These are phyloP conservation scores for Colletotrichum incanum DNA, from an alignment of 2,329 filamentous ascomycete genomes.

Conservation along the genomic window DNA sequence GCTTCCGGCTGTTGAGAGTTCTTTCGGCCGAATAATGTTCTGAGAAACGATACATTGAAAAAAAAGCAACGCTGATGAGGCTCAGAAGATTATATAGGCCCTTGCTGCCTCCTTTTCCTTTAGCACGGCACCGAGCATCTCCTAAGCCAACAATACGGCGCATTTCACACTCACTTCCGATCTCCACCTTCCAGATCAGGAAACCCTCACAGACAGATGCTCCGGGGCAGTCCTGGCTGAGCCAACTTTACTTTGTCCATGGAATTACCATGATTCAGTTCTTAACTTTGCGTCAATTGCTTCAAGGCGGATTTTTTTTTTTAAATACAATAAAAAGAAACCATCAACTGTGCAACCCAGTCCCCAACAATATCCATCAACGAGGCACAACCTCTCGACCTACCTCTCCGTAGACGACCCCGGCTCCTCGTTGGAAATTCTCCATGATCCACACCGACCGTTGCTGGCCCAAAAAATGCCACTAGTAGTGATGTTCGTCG, in stretches of 20 bases:
- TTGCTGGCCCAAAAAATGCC: slow-evolving; percentile 33
- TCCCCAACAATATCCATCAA: background rate
- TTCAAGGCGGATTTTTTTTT: no score
- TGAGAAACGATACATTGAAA: no score
- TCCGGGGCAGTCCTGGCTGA: slow-evolving; percentile 1
- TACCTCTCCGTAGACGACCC: background rate
- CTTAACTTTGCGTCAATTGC: background rate
- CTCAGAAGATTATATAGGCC: no score
- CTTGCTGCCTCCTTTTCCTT: no score
- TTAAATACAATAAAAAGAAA: no score
- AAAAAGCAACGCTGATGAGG: no score
- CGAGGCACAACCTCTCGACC: no score
- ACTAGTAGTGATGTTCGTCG: background rate
- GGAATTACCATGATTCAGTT: background rate
- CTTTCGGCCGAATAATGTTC: no score
- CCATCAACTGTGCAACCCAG: background rate
- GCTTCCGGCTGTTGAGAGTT: no score
- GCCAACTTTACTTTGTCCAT: background rate
- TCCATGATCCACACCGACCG: slow-evolving; percentile 28
- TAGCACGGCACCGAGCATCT: background rate
- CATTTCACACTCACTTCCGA: background rate
- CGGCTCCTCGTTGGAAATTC: slow-evolving; percentile 9
- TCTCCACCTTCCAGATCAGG: slow-evolving; percentile 23
- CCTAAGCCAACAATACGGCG: background rate
- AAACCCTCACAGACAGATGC: background rate